These are phyloP conservation scores for Ustilago tritici DNA, from an alignment of 1,284 basidiomycete species.

Conservation along the genomic window DNA sequence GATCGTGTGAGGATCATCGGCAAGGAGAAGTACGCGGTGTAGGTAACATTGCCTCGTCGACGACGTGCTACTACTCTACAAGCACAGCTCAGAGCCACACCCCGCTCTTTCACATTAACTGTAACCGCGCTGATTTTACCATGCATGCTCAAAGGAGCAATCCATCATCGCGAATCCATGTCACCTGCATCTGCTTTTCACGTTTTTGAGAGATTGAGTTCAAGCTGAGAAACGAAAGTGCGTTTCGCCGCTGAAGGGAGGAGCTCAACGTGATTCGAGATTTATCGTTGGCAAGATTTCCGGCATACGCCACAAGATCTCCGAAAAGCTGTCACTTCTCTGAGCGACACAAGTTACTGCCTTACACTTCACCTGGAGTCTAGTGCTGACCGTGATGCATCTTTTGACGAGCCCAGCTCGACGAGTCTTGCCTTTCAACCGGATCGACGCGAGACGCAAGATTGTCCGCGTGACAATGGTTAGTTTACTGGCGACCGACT, in stretches of 20 bases:
- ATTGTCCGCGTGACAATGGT: neutral
- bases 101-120: neutral
- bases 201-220: neutral
- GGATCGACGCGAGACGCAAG: neutral
- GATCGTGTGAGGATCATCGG: constrained; percentile 60
- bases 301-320: neutral
- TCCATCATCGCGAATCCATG: neutral
- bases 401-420: neutral
- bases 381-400: neutral
- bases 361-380: neutral
- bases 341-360: neutral
- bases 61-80: too few relatives aligned
- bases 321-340: neutral
- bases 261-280: neutral
- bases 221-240: neutral
- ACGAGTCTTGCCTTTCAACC: too few relatives aligned
- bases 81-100: too few relatives aligned
- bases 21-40: constrained; percentile 54
- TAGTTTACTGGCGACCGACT: neutral
- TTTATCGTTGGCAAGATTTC: neutral
- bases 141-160: neutral
- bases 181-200: neutral
- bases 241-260: too few relatives aligned
- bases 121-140: neutral
- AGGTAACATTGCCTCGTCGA: neutral